A percentile compares a stretch with the other conserved stretches of the same genome.
phyloP scores from a whole-genome alignment of 805 yeast genomes.

The Crinitomyces ghanaensis region DNA sequence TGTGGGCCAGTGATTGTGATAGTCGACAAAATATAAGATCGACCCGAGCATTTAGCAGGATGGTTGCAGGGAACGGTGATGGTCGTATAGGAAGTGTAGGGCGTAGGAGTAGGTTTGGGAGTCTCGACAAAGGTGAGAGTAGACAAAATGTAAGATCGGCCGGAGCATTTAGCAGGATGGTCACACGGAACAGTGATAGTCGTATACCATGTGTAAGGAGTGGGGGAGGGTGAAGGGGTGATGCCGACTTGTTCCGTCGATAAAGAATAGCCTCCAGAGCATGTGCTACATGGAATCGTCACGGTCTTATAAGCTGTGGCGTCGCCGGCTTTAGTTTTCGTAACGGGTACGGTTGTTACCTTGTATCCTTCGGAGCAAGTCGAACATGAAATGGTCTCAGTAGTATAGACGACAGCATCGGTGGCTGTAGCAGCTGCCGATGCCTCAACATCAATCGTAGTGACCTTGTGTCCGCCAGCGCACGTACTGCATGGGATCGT shows the following conservation, averaged over 20 bases:
- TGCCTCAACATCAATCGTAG: slow-evolving; percentile 1
- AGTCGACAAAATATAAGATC: slow-evolving; percentile 1
- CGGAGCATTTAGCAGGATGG: slow-evolving; percentile 5
- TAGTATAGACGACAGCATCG: neutral
- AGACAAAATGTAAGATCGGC: slow-evolving; percentile 2
- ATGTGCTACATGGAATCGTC: slow-evolving; percentile 8
- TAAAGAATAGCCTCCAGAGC: neutral
- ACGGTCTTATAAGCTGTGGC: slow-evolving; percentile 3
- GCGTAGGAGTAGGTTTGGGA: neutral
- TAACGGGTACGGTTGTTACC: neutral
- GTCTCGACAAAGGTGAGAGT: slow-evolving; percentile 2
- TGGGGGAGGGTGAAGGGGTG: neutral
- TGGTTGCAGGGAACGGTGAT: slow-evolving; percentile 11
- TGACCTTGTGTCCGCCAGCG: neutral
- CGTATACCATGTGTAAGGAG: slow-evolving; percentile 1
- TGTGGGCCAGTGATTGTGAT: no score
- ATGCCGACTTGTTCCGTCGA: slow-evolving; percentile 1
- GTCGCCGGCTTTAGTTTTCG: neutral
- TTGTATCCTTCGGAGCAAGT: neutral
- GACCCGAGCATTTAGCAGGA: slow-evolving; percentile 4
- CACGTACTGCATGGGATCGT: neutral
- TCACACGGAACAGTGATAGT: slow-evolving; percentile 3
- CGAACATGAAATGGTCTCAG: neutral
- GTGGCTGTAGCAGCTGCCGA: neutral
- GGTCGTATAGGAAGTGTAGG: slow-evolving; percentile 3